phyloP scores from a whole-genome alignment of 257 asterid genomes.

The Oldenlandia corymbosa region DNA sequence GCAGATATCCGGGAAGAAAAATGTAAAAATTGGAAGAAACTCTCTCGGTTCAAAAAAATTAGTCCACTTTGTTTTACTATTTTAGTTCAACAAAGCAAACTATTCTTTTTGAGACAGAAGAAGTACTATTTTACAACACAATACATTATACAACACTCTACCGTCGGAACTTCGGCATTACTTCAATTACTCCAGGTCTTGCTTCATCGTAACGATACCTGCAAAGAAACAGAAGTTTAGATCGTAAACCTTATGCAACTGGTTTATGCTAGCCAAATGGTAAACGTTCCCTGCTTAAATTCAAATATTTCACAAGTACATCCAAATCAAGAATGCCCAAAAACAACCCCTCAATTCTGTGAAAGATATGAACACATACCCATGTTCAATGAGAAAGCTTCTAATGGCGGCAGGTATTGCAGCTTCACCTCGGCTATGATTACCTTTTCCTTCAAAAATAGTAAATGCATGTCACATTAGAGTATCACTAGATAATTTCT shows the following conservation, averaged over 20 bases:
- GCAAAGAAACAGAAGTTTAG: slow-evolving; percentile 12
- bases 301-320: background rate
- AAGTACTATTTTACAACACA: background rate
- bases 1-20: too few species aligned
- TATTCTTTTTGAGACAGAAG: too few species aligned
- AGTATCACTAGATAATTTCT: background rate
- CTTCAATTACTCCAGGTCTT: slow-evolving; percentile 59
- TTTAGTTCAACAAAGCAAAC: too few species aligned
- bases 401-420: slow-evolving; percentile 72
- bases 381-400: slow-evolving; percentile 59
- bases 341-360: background rate
- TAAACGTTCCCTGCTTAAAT: background rate
- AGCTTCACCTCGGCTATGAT: slow-evolving; percentile 74
- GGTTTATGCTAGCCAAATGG: background rate
- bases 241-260: background rate
- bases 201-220: slow-evolving; percentile 70
- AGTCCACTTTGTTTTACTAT: too few species aligned
- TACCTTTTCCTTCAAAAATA: slow-evolving; percentile 63
- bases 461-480: background rate
- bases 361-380: slow-evolving; percentile 30
- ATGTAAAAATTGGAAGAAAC: too few species aligned
- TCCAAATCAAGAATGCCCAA: background rate
- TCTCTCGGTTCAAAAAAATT: too few species aligned
- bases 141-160: slow-evolving; percentile 4
- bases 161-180: slow-evolving; percentile 53